Evolutionary conservation across 768 basidiomycete species (phyloP).

Genomic region (Favolaschia claudopus): DNA sequence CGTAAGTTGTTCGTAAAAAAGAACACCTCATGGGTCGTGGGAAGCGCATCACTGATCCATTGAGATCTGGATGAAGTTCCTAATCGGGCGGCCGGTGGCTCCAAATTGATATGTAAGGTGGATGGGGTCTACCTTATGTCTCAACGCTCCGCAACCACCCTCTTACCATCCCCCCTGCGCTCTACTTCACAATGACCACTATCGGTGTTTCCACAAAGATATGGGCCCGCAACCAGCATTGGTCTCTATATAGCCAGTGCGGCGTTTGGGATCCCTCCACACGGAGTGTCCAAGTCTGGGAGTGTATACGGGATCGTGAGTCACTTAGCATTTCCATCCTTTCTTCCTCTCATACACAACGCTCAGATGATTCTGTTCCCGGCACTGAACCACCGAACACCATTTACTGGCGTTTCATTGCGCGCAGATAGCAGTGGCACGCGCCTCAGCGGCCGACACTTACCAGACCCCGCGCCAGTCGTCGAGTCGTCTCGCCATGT

Average conservation of each 20-base stretch:
- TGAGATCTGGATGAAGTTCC: no score
- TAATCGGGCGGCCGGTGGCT: no score
- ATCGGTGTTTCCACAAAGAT: slow-evolving; percentile 23
- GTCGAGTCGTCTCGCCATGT: not conserved
- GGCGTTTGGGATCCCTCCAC: slow-evolving; percentile 74
- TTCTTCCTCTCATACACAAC: slow-evolving; percentile 9
- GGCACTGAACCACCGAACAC: slow-evolving; percentile 57
- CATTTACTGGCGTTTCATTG: slow-evolving; percentile 56
- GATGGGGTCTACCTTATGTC: slow-evolving; percentile 3
- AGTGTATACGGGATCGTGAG: slow-evolving; percentile 75
- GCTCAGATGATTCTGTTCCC: slow-evolving; percentile 65
- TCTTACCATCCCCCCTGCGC: not conserved
- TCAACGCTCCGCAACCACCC: not conserved
- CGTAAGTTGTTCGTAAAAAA: no score
- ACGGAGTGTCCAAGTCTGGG: slow-evolving; percentile 78
- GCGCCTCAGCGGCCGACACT: not conserved
- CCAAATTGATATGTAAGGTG: no score
- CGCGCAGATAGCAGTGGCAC: slow-evolving; percentile 45
- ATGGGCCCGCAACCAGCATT: slow-evolving; percentile 44
- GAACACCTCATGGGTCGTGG: no score
- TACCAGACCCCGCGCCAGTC: not conserved
- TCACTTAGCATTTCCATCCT: slow-evolving; percentile 24
- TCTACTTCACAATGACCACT: not conserved
- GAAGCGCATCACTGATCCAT: no score
- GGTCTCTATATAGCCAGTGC: slow-evolving; percentile 72